Conservation (phyloP, 2,329 filamentous ascomycete genomes). For the Penicillium glabrum region DNA sequence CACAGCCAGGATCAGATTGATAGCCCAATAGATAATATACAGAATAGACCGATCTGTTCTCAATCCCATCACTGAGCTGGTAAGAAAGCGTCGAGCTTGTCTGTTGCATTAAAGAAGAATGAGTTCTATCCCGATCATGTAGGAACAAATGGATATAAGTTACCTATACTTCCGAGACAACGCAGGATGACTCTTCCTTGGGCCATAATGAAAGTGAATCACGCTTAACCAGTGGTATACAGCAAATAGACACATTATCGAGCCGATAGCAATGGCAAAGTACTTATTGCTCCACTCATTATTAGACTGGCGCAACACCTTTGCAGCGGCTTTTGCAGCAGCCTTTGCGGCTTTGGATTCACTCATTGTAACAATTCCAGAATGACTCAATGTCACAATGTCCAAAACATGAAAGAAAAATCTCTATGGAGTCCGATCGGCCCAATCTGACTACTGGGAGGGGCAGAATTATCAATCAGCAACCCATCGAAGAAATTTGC, state of each 20-base stretch:
- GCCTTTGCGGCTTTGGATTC: too few relatives aligned
- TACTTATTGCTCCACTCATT: constrained; percentile 18
- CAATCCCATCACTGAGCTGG: not conserved
- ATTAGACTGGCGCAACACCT: not conserved
- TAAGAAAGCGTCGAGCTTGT: not conserved
- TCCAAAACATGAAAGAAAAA: too few relatives aligned
- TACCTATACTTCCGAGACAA: not conserved
- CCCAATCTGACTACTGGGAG: too few relatives aligned
- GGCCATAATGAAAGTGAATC: constrained; percentile 1
- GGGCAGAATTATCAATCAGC: too few relatives aligned
- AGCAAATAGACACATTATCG: constrained; percentile 12
- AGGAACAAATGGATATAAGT: too few relatives aligned
- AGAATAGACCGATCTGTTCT: constrained; percentile 6
- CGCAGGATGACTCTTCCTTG: not conserved
- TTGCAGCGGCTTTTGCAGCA: too few relatives aligned
- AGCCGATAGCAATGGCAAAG: constrained; percentile 14
- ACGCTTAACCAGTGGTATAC: constrained; percentile 12
- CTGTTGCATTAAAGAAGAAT: not conserved
- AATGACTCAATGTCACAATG: too few relatives aligned
- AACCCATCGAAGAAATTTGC: too few relatives aligned
- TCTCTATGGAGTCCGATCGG: too few relatives aligned
- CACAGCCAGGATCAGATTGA: constrained; percentile 7
- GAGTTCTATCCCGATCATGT: not conserved
- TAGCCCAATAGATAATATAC: constrained; percentile 9
- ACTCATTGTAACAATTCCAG: too few relatives aligned